Percentiles rank a stretch among this genome's conserved stretches.
phyloP scores from a whole-genome alignment of 164 flowering plant species.

The Houttuynia cordata region DNA sequence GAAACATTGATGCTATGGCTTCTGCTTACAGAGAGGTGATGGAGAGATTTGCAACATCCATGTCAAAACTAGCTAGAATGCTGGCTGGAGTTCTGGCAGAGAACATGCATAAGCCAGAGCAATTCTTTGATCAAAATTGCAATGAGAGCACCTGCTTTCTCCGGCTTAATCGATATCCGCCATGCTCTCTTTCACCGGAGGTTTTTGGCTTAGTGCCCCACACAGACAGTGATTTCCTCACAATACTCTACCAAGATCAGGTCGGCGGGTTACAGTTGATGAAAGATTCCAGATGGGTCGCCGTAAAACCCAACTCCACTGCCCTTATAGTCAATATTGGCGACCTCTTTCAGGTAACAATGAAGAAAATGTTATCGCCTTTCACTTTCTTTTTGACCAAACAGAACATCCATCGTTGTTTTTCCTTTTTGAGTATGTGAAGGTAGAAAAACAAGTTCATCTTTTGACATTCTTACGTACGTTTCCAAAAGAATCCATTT shows the following conservation, averaged over 20 bases:
- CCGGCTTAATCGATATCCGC: slow-evolving; percentile 60
- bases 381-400: too few species aligned
- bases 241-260: slow-evolving; percentile 63
- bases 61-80: slow-evolving; percentile 46
- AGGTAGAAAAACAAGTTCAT: too few species aligned
- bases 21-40: slow-evolving; percentile 32
- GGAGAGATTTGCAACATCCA: slow-evolving; percentile 40
- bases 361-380: background rate
- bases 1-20: background rate
- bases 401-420: too few species aligned
- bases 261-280: slow-evolving; percentile 72
- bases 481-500: too few species aligned
- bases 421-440: too few species aligned
- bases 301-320: slow-evolving; percentile 51
- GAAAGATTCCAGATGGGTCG: slow-evolving; percentile 68
- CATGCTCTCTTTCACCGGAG: slow-evolving; percentile 36
- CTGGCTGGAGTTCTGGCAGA: slow-evolving; percentile 43
- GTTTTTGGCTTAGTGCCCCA: slow-evolving; percentile 62
- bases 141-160: slow-evolving; percentile 49
- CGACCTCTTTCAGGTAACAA: slow-evolving; percentile 67
- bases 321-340: slow-evolving; percentile 79
- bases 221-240: slow-evolving; percentile 75
- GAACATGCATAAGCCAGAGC: slow-evolving; percentile 28
- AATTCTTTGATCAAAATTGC: slow-evolving; percentile 26
- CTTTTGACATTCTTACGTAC: too few species aligned